Conservation (phyloP, 1,139 yeast species). For the Blastobotrys capitulatus region DNA sequence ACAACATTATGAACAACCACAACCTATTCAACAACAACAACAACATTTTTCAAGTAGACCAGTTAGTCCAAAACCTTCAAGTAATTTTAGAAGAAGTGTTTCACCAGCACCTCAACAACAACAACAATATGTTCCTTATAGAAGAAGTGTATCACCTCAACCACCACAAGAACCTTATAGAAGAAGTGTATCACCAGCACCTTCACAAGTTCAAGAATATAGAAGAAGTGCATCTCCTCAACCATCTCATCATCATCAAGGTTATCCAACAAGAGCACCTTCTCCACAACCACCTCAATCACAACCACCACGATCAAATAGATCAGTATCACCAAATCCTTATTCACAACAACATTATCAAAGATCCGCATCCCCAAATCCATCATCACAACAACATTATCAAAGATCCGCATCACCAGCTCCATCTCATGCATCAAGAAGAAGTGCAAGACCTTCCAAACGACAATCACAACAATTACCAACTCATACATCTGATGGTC, state of each 20-base stretch:
- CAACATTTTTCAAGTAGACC: conserved; percentile 11
- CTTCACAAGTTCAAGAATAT: conserved; percentile 12
- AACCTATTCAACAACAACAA: no score
- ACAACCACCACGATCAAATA: conserved; percentile 4
- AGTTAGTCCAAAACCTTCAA: conserved; percentile 20
- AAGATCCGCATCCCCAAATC: conserved; percentile 13
- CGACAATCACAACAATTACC: conserved; percentile 12
- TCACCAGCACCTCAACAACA: conserved; percentile 6
- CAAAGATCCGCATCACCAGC: conserved; percentile 14
- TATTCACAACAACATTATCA: conserved; percentile 9
- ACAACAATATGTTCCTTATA: conserved; percentile 1
- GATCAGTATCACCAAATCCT: conserved; percentile 15
- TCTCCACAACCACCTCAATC: conserved; percentile 4
- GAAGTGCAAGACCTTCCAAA: conserved; percentile 14
- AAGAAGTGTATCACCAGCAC: conserved; percentile 13
- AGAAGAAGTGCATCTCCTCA: conserved; percentile 18
- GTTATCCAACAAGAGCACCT: conserved; percentile 4
- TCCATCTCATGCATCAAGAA: conserved; percentile 16
- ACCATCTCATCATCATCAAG: conserved; percentile 8
- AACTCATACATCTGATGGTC: conserved; percentile 39
- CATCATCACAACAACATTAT: conserved; percentile 5
- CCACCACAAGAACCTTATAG: conserved; percentile 9
- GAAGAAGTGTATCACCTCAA: conserved; percentile 7
- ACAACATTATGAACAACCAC: not conserved
- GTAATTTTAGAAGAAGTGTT: conserved; percentile 4